Base-by-base conservation (phyloP, 352 stramenopile species). In the Pythium biforme region DNA sequence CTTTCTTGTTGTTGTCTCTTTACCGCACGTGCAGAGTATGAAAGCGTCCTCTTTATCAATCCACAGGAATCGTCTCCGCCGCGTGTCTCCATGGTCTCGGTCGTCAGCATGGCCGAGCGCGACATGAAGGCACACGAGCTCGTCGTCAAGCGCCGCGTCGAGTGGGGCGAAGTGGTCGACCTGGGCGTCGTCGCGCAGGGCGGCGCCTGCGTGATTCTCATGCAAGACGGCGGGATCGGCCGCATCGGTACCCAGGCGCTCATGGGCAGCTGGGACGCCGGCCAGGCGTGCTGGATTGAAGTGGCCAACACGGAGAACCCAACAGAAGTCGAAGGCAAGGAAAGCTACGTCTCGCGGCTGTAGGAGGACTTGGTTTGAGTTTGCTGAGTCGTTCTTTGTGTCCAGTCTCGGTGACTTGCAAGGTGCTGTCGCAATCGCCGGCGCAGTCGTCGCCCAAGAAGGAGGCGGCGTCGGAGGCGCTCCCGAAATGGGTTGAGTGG, bases 221-320 rank as follows among this genome's bases (percentile, higher is more conserved):
- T 94, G 50, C 81, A 89, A 47, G 72, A 88, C 66, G 82, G 85
- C 11, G 79, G 79, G 19, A 64, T 92, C 31, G 85, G 79, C 11
- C 82, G 85, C 19, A 89, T 94, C 59, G 85, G 85, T 14, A 92
- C 83, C 4, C 85, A 94, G 52, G 85, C 85, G 43, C 73, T 94
- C 25, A 92, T 92, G 81, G 81, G 82, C n/a, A 91, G 77, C 40
- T 94, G 85, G 85, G 85, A 94, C 49, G 82, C 82, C n/a, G 80
- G 76, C 5, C 76, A 82, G 26, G 68, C 81, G 4, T 88, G 75
- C 60, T 94, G 85, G 85, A 88, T 94, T 57, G 85, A 94, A 61
- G 74, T 90, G 31, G 70, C 73, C 14, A 83, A 90, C 47, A 73
- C 79, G 2, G 77, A 83, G 9, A 70, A 73, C n/a, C 71, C 74